Evolutionary conservation across 1,284 basidiomycete species (phyloP), one percentile per base, ranked within the genome.

Genomic region (Apiotrichum laibachii): DNA sequence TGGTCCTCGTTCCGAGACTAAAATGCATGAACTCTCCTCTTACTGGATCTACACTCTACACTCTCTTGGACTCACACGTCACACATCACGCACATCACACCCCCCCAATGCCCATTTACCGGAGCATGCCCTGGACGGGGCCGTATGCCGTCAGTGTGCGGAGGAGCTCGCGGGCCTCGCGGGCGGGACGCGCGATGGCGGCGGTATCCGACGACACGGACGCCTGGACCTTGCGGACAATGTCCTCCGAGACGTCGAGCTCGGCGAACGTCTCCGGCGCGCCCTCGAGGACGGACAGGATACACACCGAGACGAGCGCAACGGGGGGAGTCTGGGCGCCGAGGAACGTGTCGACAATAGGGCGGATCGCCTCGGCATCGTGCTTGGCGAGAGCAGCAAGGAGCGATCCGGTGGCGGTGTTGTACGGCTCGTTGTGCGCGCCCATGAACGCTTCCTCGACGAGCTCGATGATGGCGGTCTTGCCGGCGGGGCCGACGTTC

Each of bases 131-230:
- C 62, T 73, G 73, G 33, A 76, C 69, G 35, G 56, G 59, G 16
- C 63, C 55, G 61, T 80, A 79, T 47, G 51, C 44, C 34, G 55
- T 61, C 46, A 65, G 63, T 43, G 72, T 77, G 68, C 81, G 87
- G 52, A 97, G 75, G 45, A 89, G 65, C 53, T 96, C 92, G 65
- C 86, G 83, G 5, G 91, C 86, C 70, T 96, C 92, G 50, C 93
- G 81, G 13, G 91, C 89, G 0, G 91, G 91, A 50, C 92, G 82
- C 18, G 89, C 83, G 51, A 94, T 85, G n/a, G 83, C 81, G 3
- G 89, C 85, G 45, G 84, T 84, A 57, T 92, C 90, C 59, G 82
- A 86, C 2, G 81, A 83, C 5, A 85, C 83, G 69, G 85, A 87
- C 65, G 88, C 86, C 59, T 86, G 79, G 1, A 90, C 82, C 72